Percentiles rank a stretch among this genome's conserved stretches.
These are phyloP conservation scores for Umbelopsis isabellina DNA, from an alignment of 192 early-diverging fungal species.

Conservation along the genomic window DNA sequence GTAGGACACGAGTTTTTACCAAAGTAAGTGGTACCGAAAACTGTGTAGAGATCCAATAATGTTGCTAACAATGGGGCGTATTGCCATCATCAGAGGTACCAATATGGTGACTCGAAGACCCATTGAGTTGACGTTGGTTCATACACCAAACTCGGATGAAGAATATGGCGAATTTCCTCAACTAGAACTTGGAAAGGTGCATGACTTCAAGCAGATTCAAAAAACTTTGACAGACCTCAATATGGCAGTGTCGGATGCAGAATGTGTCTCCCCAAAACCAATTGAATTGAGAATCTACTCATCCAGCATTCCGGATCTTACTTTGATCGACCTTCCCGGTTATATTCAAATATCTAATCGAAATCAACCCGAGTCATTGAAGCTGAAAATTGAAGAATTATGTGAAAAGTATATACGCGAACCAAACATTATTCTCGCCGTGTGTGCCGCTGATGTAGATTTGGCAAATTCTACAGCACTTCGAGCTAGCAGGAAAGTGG, in stretches of 20 bases:
- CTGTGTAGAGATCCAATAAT: neutral
- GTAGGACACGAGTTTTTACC: conserved; percentile 86
- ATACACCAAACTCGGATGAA: conserved; percentile 74
- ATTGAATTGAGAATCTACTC: conserved; percentile 87
- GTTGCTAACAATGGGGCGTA: neutral
- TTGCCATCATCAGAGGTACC: conserved; percentile 49
- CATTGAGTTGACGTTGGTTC: conserved; percentile 83
- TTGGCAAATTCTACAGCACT: conserved; percentile 86
- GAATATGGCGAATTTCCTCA: conserved; percentile 88
- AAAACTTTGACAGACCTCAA: conserved; percentile 94
- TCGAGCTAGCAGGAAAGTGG: conserved; percentile 74
- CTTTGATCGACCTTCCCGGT: conserved; percentile 83
- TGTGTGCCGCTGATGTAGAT: conserved; percentile 85
- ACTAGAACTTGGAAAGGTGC: conserved; percentile 84
- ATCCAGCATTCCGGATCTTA: conserved; percentile 81
- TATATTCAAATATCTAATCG: conserved; percentile 86
- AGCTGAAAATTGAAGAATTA: conserved; percentile 78
- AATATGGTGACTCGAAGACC: conserved; percentile 88
- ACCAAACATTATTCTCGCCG: conserved; percentile 85
- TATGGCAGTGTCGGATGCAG: conserved; percentile 89
- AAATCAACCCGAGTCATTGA: conserved; percentile 79
- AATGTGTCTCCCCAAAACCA: conserved; percentile 86
- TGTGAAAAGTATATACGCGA: conserved; percentile 82
- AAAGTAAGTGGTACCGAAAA: conserved; percentile 54
- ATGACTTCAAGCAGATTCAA: conserved; percentile 89